Evolutionary conservation across 73 alveolate genomes (phyloP), one percentile per base, ranked within the genome.

Genomic region (Paramecium primaurelia): DNA sequence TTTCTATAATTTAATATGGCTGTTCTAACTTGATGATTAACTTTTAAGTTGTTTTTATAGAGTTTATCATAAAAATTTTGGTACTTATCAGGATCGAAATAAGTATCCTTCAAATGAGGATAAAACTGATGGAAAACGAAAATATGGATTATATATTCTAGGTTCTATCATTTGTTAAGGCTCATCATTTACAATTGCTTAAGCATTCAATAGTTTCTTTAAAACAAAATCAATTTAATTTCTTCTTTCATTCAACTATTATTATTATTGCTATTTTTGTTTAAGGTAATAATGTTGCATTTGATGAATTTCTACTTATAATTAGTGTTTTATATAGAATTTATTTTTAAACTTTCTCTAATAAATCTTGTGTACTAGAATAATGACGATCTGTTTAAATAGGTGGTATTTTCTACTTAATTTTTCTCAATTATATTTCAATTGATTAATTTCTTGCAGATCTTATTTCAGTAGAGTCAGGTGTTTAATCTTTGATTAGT

Each of bases 11-110:
- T 32, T 4, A 32, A 51, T 64, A 64, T 64, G 10, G 84, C 84
- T 64, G 84, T 26, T 64, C 47, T 64, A 32, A 64, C 84, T 28
- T 64, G 28, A 34, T 64, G 84, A 28, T 64, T 64, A 14, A 64
- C 84, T 28, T 64, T 64, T 20, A 64, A 34, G 30, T 64, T 64
- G 12, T 64, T 64, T 32, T 34, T 28, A 8, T 22, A 3, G 4
- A 64, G 84, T 28, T 64, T 64, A 28, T 64, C 84, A 64, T 64
- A 64, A 18, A 64, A 64, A 6, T 64, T 64, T 64, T 64, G 26
- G 84, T 64, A 64, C 47, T 64, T 64, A 10, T 64, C 84, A 12
- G 84, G 84, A 64, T 64, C 84, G 26, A 64, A 64, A 64, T 64
- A 64, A 28, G 84, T 64, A 64, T 64, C 84, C 47, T 28, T 64